These are phyloP conservation scores for Drechslerella dactyloides DNA, from an alignment of 2,329 filamentous ascomycete genomes.

Conservation along the genomic window DNA sequence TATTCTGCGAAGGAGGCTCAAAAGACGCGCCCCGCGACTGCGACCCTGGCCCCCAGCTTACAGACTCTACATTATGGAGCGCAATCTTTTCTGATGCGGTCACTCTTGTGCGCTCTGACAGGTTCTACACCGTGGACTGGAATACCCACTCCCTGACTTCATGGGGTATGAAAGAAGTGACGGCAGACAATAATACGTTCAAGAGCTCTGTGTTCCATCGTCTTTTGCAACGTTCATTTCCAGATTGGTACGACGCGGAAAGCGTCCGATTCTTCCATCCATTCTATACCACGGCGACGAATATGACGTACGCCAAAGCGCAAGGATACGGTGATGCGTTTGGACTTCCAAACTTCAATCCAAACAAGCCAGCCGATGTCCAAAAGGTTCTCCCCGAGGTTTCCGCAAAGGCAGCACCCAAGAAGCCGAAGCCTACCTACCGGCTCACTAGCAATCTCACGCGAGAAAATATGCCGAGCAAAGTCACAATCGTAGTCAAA, in stretches of 20 bases:
- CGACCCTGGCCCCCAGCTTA: constrained; percentile 34
- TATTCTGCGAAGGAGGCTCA: constrained; percentile 62
- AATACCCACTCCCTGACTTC: constrained; percentile 44
- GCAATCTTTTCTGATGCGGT: constrained; percentile 68
- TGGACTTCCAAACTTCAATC: constrained; percentile 30
- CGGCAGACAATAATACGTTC: constrained; percentile 34
- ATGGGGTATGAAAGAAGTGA: constrained; percentile 49
- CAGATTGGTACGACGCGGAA: constrained; percentile 34
- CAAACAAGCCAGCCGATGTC: constrained; percentile 19
- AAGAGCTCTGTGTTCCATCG: constrained; percentile 45
- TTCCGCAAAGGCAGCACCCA: constrained; percentile 11
- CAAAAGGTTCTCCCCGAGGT: constrained; percentile 9
- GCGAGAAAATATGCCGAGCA: constrained; percentile 29
- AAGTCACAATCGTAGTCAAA: constrained; percentile 40
- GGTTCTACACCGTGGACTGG: constrained; percentile 62
- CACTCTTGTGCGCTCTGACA: constrained; percentile 66
- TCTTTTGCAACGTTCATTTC: constrained; percentile 44
- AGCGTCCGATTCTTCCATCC: constrained; percentile 45
- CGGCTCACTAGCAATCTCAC: constrained; percentile 17
- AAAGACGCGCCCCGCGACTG: constrained; percentile 26
- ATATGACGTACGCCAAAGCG: constrained; percentile 38
- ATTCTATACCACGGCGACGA: constrained; percentile 39
- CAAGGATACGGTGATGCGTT: constrained; percentile 45
- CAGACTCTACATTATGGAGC: constrained; percentile 61
- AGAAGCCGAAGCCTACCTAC: constrained; percentile 33